Evolutionary conservation across 768 basidiomycete species (phyloP).

Genomic region (Boletus sensibilis): DNA sequence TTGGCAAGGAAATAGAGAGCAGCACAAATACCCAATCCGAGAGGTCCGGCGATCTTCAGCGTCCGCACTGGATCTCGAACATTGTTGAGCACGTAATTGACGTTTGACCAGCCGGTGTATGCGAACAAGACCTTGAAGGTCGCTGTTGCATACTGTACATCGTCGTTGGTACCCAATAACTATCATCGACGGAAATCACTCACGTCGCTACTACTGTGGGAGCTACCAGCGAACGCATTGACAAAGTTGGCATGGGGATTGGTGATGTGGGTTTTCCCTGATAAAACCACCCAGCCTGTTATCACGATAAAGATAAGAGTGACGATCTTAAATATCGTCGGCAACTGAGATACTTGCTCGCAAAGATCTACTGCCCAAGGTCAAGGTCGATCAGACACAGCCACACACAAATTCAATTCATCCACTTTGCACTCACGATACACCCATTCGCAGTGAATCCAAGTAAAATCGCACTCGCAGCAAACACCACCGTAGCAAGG

Average conservation of each 20-base stretch:
- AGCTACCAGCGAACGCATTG: conserved; percentile 56
- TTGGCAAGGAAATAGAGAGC: conserved; percentile 55
- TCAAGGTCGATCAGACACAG: background rate
- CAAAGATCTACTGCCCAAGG: conserved; percentile 26
- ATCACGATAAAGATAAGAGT: conserved; percentile 55
- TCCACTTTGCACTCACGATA: conserved; percentile 38
- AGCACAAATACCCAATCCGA: conserved; percentile 54
- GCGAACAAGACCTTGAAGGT: conserved; percentile 62
- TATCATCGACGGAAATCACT: background rate
- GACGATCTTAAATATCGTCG: conserved; percentile 54
- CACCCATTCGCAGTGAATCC: conserved; percentile 45
- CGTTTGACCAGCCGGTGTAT: conserved; percentile 55
- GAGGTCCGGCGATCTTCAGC: conserved; percentile 59
- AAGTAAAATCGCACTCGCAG: conserved; percentile 46
- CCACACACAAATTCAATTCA: background rate
- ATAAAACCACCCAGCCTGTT: conserved; percentile 60
- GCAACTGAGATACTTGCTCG: conserved; percentile 37
- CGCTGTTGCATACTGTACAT: conserved; percentile 54
- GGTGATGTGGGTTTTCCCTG: conserved; percentile 51
- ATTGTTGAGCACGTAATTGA: conserved; percentile 58
- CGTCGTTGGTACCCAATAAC: background rate
- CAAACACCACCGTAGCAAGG: conserved; percentile 49
- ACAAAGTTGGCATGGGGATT: conserved; percentile 59
- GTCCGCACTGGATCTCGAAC: conserved; percentile 59
- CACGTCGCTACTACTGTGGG: conserved; percentile 50